A percentile compares a stretch with the other conserved stretches of the same genome.
phyloP scores from a whole-genome alignment of 1,139 yeast genomes.

The Hemisphaericaspora lyxosophila region DNA sequence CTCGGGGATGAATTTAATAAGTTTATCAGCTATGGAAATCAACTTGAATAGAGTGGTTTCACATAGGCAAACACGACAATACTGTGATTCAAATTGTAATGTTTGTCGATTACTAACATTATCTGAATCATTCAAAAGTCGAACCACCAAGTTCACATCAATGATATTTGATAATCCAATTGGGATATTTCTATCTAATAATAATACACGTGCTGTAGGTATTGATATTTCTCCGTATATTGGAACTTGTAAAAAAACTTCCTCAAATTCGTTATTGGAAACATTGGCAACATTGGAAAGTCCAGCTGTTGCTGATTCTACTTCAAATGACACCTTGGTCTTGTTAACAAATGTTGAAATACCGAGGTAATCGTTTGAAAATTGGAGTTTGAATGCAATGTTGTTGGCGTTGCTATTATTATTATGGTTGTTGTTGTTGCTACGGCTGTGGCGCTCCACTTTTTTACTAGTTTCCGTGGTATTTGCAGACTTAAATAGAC shows the following conservation, averaged over 20 bases:
- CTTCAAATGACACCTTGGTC: constrained; percentile 34
- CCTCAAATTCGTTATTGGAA: constrained; percentile 2
- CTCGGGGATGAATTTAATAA: constrained; percentile 5
- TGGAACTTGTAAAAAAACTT: constrained; percentile 18
- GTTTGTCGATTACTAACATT: constrained; percentile 29
- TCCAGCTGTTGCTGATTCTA: constrained; percentile 26
- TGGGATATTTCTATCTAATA: constrained; percentile 37
- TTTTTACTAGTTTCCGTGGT: background rate
- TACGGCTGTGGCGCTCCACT: background rate
- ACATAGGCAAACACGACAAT: constrained; percentile 57
- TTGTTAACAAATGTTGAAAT: constrained; percentile 32
- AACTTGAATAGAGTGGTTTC: constrained; percentile 49
- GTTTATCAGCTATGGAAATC: constrained; percentile 23
- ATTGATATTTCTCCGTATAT: constrained; percentile 39
- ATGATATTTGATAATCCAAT: constrained; percentile 47
- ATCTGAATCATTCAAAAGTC: constrained; percentile 35
- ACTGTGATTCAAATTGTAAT: constrained; percentile 58
- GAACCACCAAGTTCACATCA: constrained; percentile 40
- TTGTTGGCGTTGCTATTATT: background rate
- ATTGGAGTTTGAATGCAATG: constrained; percentile 26
- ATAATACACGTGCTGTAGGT: constrained; percentile 42
- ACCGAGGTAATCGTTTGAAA: constrained; percentile 38
- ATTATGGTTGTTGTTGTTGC: background rate
- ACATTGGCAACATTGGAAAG: constrained; percentile 22
- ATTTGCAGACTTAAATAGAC: constrained; percentile 6